A percentile compares a stretch with the other conserved stretches of the same genome.
phyloP scores from a whole-genome alignment of 306 rosid species.

The Elaeagnus macrophylla region DNA sequence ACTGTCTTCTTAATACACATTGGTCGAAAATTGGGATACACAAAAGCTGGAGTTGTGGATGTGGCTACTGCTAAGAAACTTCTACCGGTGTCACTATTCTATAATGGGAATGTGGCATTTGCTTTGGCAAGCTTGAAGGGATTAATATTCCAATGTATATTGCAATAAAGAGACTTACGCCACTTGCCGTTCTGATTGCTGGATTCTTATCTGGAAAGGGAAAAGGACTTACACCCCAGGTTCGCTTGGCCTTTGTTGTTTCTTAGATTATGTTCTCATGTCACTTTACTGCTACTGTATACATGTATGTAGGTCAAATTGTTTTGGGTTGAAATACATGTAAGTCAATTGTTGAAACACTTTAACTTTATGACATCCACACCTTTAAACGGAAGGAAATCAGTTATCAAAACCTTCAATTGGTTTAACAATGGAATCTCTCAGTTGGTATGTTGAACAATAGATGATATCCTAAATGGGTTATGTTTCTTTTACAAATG shows the following conservation, averaged over 20 bases:
- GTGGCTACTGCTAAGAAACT: constrained; percentile 65
- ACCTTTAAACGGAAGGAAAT: background rate
- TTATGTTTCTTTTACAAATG: too few relatives aligned
- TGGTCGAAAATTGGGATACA: constrained; percentile 63
- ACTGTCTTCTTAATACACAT: constrained; percentile 62
- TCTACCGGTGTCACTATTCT: constrained; percentile 69
- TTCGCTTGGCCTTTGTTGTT: constrained; percentile 2
- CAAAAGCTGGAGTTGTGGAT: constrained; percentile 55
- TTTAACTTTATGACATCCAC: too few relatives aligned
- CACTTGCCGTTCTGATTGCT: constrained; percentile 78
- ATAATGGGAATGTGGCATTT: constrained; percentile 93
- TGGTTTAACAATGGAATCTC: too few relatives aligned
- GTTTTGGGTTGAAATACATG: too few relatives aligned
- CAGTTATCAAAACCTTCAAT: background rate
- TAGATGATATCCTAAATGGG: too few relatives aligned
- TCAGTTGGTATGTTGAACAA: too few relatives aligned
- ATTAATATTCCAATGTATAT: constrained; percentile 93
- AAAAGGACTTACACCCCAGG: constrained; percentile 60
- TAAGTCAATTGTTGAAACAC: background rate
- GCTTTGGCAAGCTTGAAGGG: constrained; percentile 97
- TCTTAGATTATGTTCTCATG: background rate
- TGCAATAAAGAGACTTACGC: constrained; percentile 96
- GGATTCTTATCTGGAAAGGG: constrained; percentile 71
- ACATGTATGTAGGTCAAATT: background rate
- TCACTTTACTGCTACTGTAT: background rate